phyloP scores from a whole-genome alignment of 2,329 filamentous ascomycete genomes.

The Ceratocystis ficicola region DNA sequence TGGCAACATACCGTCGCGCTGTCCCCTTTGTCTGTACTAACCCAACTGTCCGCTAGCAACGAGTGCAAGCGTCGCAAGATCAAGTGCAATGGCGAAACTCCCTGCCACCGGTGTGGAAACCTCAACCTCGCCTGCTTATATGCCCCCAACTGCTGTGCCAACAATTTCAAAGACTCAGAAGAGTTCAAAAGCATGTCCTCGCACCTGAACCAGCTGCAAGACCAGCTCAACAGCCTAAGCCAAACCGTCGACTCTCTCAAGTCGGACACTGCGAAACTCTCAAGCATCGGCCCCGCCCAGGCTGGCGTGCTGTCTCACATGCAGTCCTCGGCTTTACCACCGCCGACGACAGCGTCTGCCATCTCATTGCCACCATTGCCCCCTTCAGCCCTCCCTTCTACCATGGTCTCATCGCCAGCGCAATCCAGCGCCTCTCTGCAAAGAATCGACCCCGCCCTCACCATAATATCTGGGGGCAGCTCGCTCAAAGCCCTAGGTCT shows the following conservation, averaged over 20 bases:
- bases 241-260: slow-evolving; percentile 59
- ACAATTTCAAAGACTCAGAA: slow-evolving; percentile 81
- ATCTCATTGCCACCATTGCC: slow-evolving; percentile 15
- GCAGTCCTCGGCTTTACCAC: slow-evolving; percentile 11
- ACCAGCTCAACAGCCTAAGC: slow-evolving; percentile 70
- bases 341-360: slow-evolving; percentile 2
- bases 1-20: neutral
- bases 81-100: slow-evolving; percentile 59
- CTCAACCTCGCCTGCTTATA: slow-evolving; percentile 55
- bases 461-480: slow-evolving; percentile 18
- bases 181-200: slow-evolving; percentile 74
- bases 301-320: slow-evolving; percentile 4
- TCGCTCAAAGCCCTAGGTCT: slow-evolving; percentile 17
- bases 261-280: slow-evolving; percentile 37
- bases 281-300: slow-evolving; percentile 21
- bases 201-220: slow-evolving; percentile 63
- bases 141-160: slow-evolving; percentile 54
- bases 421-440: slow-evolving; percentile 21
- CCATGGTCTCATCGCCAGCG: slow-evolving; percentile 17
- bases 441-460: slow-evolving; percentile 20
- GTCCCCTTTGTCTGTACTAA: neutral
- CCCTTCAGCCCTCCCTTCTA: slow-evolving; percentile 11
- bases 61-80: slow-evolving; percentile 66
- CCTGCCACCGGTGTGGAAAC: slow-evolving; percentile 56
- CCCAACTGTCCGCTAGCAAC: slow-evolving; percentile 37